Conservation (phyloP, 306 rosid genomes). For the Cotoneaster glaucophyllus region DNA sequence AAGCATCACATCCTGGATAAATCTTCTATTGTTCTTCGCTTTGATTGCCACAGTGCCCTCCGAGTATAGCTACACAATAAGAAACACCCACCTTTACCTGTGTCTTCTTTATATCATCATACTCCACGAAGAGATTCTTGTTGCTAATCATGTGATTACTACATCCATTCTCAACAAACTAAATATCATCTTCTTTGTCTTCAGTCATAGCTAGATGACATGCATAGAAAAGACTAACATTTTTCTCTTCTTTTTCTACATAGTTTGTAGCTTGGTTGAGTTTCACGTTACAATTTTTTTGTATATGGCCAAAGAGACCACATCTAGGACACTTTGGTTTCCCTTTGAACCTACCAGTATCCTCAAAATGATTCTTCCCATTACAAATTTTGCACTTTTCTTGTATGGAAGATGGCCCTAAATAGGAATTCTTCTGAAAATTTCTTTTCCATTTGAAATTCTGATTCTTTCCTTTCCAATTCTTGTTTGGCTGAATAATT, state of each 20-base stretch:
- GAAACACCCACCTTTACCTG: neutral
- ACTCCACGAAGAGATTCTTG: neutral
- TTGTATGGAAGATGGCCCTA: neutral
- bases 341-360: neutral
- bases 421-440: too few relatives aligned
- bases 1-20: neutral
- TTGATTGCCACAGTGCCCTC: too few relatives aligned
- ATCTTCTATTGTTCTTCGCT: neutral
- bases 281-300: neutral
- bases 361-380: neutral
- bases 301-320: neutral
- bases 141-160: conserved; percentile 11
- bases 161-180: neutral
- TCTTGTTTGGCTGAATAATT: too few relatives aligned
- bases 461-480: too few relatives aligned
- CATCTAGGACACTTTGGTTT: neutral
- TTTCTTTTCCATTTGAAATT: too few relatives aligned
- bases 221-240: neutral
- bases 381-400: neutral
- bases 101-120: neutral
- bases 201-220: neutral
- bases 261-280: neutral
- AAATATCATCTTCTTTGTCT: neutral
- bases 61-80: too few relatives aligned
- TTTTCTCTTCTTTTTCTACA: neutral